Evolutionary conservation across 1,284 basidiomycete genomes (phyloP), one percentile per base, ranked within the genome.

Genomic region (Chondrostereum purpureum): DNA sequence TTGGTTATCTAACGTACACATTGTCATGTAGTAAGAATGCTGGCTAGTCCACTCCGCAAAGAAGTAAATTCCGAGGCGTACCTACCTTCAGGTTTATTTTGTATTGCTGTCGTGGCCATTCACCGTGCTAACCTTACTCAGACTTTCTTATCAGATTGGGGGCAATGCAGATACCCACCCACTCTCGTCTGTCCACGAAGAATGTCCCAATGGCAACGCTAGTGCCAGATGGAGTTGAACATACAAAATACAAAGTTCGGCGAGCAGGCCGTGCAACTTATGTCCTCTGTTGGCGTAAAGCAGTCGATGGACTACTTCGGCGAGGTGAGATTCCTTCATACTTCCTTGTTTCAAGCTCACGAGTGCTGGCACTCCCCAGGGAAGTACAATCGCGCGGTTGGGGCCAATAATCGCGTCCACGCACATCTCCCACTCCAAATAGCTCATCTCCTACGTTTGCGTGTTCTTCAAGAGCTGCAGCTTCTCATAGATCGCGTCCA

Each of bases 391-490:
- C 65, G 58, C 31, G 46, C 61, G 14, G 52, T 56, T 4, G 49
- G 48, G 41, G 58, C 61, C 36, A 27, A 63, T 17, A 53, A 48
- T n/a, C 45, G 65, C 2, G 45, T 65, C 2, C 71, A 72, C 49
- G 58, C 66, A 12, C 55, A 64, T n/a, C 58, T 85, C 8, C 57
- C 60, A 11, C 61, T 70, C 27, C 80, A 87, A 42, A 69, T 85
- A 31, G 62, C 64, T 1, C 80, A 87, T 55, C 67, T 83, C 14
- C 65, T 89, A 10, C 82, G 86, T 36, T 58, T 83, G 14, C 78
- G 86, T 16, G 73, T 87, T 12, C 63, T 89, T 2, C 86, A 88
- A 57, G 87, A 89, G 55, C 60, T 89, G 3, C 69, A 80, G 34
- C 55, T 88, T 5, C 62, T 88, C 31, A 63, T 62, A 1, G 68